Conservation (phyloP, 441 rosid species). For the Codiaeum variegatum region DNA sequence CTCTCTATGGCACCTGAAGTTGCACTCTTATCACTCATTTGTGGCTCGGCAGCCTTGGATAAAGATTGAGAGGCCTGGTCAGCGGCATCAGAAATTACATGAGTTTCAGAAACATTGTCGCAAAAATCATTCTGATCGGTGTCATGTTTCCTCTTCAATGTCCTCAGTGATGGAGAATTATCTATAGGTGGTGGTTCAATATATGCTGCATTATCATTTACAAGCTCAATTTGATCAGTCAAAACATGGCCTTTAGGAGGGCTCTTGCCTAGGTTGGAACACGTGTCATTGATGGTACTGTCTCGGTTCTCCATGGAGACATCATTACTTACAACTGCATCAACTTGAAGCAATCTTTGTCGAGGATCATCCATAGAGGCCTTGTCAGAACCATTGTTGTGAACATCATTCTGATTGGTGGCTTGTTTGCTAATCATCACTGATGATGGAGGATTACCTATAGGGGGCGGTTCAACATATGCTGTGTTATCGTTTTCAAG, state of each 20-base stretch:
- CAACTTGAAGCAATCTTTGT: constrained; percentile 18
- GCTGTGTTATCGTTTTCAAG: constrained; percentile 19
- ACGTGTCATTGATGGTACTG: constrained; percentile 5
- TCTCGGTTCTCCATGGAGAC: constrained; percentile 16
- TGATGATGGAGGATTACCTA: constrained; percentile 10
- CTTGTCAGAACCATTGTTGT: constrained; percentile 18
- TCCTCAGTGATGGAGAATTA: constrained; percentile 12
- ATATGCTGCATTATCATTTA: constrained; percentile 17
- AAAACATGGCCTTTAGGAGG: constrained; percentile 15
- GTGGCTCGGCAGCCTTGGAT: constrained; percentile 14
- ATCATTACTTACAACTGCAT: constrained; percentile 24
- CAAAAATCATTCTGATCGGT: constrained; percentile 11
- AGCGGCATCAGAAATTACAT: constrained; percentile 5
- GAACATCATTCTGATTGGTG: constrained; percentile 11
- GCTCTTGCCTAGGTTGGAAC: constrained; percentile 2
- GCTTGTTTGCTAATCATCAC: constrained; percentile 8
- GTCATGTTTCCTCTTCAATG: constrained; percentile 6
- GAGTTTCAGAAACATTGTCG: constrained; percentile 19
- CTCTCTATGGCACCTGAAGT: constrained; percentile 1
- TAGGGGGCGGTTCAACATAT: constrained; percentile 12
- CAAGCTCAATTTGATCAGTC: constrained; percentile 15
- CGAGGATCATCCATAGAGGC: too few species aligned
- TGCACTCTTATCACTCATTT: constrained; percentile 13
- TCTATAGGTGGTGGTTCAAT: constrained; percentile 9
- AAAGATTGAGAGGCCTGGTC: constrained; percentile 15